These are phyloP conservation scores for Yamadazyma philogaea DNA, from an alignment of 805 yeast genomes.

Conservation along the genomic window DNA sequence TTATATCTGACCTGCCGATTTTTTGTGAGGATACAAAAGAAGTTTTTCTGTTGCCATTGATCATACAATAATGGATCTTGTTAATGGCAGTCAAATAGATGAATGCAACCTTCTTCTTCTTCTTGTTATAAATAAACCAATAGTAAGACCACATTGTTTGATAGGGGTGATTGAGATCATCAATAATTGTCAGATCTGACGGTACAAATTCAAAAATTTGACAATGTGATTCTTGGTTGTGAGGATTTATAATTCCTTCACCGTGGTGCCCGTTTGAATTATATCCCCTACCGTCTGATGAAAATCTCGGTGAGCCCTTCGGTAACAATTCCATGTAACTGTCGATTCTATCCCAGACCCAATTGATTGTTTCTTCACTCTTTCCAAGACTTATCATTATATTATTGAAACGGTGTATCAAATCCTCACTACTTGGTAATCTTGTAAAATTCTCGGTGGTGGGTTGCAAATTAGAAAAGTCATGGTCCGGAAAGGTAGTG, in stretches of 20 bases:
- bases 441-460: constrained; percentile 50
- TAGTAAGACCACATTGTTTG: constrained; percentile 69
- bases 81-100: constrained; percentile 60
- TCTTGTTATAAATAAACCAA: constrained; percentile 91
- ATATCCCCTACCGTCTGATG: constrained; percentile 2
- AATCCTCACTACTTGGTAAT: constrained; percentile 39
- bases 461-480: constrained; percentile 84
- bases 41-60: constrained; percentile 23
- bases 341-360: constrained; percentile 88
- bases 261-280: constrained; percentile 3
- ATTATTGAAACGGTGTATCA: constrained; percentile 70
- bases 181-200: constrained; percentile 57
- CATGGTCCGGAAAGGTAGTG: constrained; percentile 94
- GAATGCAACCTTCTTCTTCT: constrained; percentile 87
- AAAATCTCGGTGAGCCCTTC: constrained; percentile 12
- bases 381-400: constrained; percentile 55
- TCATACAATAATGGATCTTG: constrained; percentile 34
- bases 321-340: constrained; percentile 68
- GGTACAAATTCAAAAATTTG: constrained; percentile 62
- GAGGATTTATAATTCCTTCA: constrained; percentile 17
- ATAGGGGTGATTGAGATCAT: constrained; percentile 51
- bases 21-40: constrained; percentile 12
- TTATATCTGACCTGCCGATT: constrained; percentile 13
- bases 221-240: constrained; percentile 41
- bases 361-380: constrained; percentile 43